Evolutionary conservation across 129 eudicot genomes (phyloP), one percentile per base, ranked within the genome.

Genomic region (Helianthus tuberosus): DNA sequence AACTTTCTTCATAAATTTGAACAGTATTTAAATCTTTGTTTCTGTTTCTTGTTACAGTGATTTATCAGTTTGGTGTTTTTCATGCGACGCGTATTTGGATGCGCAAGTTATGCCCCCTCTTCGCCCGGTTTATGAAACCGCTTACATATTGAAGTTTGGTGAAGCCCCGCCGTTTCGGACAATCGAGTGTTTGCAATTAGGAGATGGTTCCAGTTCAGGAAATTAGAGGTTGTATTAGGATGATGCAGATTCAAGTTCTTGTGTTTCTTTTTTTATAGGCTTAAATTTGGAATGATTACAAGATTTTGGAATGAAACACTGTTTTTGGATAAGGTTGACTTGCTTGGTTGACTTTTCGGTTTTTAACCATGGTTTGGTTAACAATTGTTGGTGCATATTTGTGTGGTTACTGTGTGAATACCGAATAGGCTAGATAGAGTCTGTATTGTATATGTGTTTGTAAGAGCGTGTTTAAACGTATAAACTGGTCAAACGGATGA

Each of bases 61-160:
- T 80, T 78, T 94, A 8, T 94, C 98, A 4, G 96, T 94, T 57
- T 94, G 98, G 98, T 94, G 97, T 71, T 94, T 90, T 88, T 81
- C 81, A 5, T 94, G 98, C 69, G 87, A 94, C 66, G 85, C 97
- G 6, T 94, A 94, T 75, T 78, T 94, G 55, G 98, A 94, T 78
- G 98, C 96, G 48, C 96, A 90, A 61, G 91, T 86, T 36, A 94
- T 94, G 60, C 43, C 57, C 71, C 85, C 75, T 39, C 86, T 94
- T 51, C 91, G 88, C 11, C 82, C 89, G 0, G 97, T 79, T 55
- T 80, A 90, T 64, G 96, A 88, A 83, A 94, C 97, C 71, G 98
- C 97, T 48, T 90, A 88, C 82, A 47, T 88, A 0, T 84, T 94
- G 79, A 94, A 94, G 77, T 94, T 94, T 76, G 93, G 96, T 50